Base-by-base conservation (phyloP, 257 asterid genomes). In the Capsicum baccatum region DNA sequence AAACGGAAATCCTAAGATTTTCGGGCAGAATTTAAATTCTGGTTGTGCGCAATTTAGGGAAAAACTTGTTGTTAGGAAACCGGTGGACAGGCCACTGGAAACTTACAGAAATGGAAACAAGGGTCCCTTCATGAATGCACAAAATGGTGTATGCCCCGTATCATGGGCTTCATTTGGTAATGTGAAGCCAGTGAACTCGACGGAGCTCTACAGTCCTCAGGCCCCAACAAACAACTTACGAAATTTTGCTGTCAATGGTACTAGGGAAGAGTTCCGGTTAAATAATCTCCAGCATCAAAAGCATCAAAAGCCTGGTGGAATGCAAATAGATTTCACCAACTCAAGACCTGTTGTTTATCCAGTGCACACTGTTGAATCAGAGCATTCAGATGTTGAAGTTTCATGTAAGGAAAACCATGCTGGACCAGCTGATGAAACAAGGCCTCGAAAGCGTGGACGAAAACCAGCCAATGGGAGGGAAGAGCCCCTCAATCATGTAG, bases 391-490 rank as follows among this genome's bases (percentile, higher is more conserved):
- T 84, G 83, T 88, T 16, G 97, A 94, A 86, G 94, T 92, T 87
- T 85, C 95, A 8, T 88, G 92, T 87, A 92, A 90, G 79, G 97
- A 92, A 70, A 95, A 90, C 39, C 85, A 71, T 26, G 63, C 87
- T 3, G 89, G 88, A 33, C 81, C 89, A 21, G 82, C 79, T 48
- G 94, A 92, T 57, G 94, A 90, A 81, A 92, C 79, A 85, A 90
- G 92, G 89, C 96, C 98, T 7, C 85, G 95, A 74, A 96, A 96
- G 84, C 95, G 99, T 58, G 98, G 99, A 8, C 88, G 98, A 14
- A 94, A 95, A 83, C 98, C 98, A 1, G 95, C 97, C 60, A 90
- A 94, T 71, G 98, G 98, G 76, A 89, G 97, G 85, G 98, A 92
- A 33, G 98, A 92, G 89, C 93, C 98, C 19, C 93, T 94, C 39